Percentiles rank a stretch among this genome's conserved stretches.
Conservation (phyloP, 768 basidiomycete species). For the Mycena indigotica region DNA sequence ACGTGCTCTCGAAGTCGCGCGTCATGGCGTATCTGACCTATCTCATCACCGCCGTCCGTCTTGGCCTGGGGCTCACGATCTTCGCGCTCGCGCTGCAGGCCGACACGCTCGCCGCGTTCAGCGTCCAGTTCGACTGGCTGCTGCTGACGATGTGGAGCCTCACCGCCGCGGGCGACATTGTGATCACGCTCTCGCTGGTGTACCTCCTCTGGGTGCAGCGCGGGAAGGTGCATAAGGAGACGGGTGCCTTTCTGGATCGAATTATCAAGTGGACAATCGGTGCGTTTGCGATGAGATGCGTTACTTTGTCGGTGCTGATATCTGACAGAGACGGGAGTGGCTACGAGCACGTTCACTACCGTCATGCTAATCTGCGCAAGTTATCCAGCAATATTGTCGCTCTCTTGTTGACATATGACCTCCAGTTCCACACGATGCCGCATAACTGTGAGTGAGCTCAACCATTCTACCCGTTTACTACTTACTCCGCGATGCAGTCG, state of each 20-base stretch:
- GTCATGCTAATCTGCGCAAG: not conserved
- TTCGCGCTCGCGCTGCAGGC: not conserved
- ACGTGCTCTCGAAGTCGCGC: not conserved
- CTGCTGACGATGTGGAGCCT: not conserved
- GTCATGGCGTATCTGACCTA: not conserved
- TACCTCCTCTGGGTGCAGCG: not conserved
- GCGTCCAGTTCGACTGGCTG: not conserved
- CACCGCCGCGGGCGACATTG: not conserved
- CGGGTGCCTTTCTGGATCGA: not conserved
- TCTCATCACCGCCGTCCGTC: not conserved
- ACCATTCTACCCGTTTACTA: too few relatives aligned
- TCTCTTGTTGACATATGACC: not conserved
- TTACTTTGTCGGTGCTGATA: too few relatives aligned
- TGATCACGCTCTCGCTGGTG: not conserved
- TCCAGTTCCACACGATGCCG: not conserved
- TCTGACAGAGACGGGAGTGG: not conserved
- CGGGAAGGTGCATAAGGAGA: not conserved
- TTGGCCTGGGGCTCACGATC: not conserved
- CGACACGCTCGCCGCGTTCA: not conserved
- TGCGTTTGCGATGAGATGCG: too few relatives aligned
- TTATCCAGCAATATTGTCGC: not conserved
- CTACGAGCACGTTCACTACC: not conserved
- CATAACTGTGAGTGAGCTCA: too few relatives aligned
- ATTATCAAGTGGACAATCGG: not conserved
- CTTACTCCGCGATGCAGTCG: too few relatives aligned